Conservation (phyloP, 208 protist species). For the Leishmania gerbilli region DNA sequence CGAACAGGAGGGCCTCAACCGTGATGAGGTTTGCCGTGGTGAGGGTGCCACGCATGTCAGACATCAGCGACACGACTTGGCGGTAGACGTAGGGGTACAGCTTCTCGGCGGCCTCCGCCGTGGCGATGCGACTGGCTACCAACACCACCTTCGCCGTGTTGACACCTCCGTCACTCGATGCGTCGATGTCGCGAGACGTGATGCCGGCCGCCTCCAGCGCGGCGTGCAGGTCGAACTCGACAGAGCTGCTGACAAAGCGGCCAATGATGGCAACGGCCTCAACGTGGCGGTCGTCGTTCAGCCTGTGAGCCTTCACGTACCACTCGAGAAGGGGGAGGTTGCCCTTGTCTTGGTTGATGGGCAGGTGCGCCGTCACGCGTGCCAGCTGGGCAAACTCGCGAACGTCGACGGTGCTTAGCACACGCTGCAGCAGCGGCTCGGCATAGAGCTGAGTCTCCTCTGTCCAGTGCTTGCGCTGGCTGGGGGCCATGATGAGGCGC, state of each 20-base stretch:
- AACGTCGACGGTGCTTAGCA: conserved; percentile 69
- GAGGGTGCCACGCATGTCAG: conserved; percentile 26
- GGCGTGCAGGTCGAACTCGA: conserved; percentile 51
- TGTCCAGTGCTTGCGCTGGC: conserved; percentile 63
- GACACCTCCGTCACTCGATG: conserved; percentile 36
- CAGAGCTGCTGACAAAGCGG: conserved; percentile 35
- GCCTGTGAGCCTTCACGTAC: conserved; percentile 46
- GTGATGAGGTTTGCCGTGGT: conserved; percentile 61
- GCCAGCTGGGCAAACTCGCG: conserved; percentile 77
- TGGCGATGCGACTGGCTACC: conserved; percentile 55
- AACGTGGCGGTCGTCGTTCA: conserved; percentile 46
- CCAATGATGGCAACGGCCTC: conserved; percentile 69
- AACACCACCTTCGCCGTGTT: conserved; percentile 54
- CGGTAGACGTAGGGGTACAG: conserved; percentile 48
- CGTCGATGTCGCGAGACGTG: conserved; percentile 24
- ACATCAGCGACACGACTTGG: conserved; percentile 24
- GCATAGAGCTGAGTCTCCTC: conserved; percentile 77
- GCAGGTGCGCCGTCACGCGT: conserved; percentile 57
- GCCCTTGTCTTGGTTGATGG: conserved; percentile 56
- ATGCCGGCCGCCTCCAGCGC: conserved; percentile 53
- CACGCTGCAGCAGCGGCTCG: conserved; percentile 59
- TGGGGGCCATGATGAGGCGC: conserved; percentile 40
- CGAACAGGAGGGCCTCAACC: conserved; percentile 77
- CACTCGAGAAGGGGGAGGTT: conserved; percentile 63
- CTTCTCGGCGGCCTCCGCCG: conserved; percentile 50